Evolutionary conservation across 2,329 filamentous ascomycete genomes (phyloP).

Genomic region (Alternaria brassicicola): DNA sequence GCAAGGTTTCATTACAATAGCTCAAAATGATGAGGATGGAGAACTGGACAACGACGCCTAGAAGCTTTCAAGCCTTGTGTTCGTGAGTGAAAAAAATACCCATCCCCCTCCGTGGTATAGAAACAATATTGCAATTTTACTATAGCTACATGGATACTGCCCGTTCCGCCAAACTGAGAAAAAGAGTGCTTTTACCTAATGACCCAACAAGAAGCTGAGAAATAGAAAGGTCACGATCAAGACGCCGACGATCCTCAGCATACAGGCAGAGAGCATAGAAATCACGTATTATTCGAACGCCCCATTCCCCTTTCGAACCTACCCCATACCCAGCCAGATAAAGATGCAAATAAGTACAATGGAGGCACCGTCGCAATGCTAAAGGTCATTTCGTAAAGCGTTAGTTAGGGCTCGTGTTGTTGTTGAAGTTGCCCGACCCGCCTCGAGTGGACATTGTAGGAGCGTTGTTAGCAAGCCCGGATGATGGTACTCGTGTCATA

Average conservation of each 20-base stretch:
- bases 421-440: constrained; percentile 11
- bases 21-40: not conserved
- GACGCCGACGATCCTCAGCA: constrained; percentile 11
- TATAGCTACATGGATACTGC: constrained; percentile 5
- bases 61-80: not conserved
- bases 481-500: constrained; percentile 24
- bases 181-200: constrained; percentile 8
- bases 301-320: constrained; percentile 3
- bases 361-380: constrained; percentile 39
- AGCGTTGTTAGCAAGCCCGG: constrained; percentile 20
- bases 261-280: constrained; percentile 3
- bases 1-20: not conserved
- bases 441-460: constrained; percentile 15
- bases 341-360: constrained; percentile 19
- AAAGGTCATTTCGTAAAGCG: constrained; percentile 27
- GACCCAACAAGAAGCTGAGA: not conserved
- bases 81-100: not conserved
- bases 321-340: constrained; percentile 7
- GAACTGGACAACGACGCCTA: not conserved
- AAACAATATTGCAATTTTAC: constrained; percentile 7
- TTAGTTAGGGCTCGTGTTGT: constrained; percentile 23
- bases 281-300: constrained; percentile 6
- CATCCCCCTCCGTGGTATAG: not conserved
- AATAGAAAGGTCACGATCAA: not conserved
- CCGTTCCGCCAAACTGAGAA: not conserved